Base-by-base conservation (phyloP, 2,329 filamentous ascomycete genomes). In the Didymella keratinophila region DNA sequence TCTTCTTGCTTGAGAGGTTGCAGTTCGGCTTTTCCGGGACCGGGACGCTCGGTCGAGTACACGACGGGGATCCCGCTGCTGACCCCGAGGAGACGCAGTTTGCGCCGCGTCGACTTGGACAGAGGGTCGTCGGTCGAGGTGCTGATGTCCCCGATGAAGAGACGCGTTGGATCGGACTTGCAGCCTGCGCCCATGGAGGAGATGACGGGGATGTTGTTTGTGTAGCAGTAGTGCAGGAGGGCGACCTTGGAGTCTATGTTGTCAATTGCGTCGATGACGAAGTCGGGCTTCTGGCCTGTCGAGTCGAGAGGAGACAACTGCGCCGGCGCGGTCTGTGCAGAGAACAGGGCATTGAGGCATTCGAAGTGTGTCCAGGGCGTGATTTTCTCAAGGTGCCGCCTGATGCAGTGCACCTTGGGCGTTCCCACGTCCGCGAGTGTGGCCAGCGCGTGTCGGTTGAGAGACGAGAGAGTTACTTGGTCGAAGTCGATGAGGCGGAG, bases 221-320 rank as follows among this genome's bases (percentile, higher is more conserved):
- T 85, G 73, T 93, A 84, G 78, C 95, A 99, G 79, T 96, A 96
- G 70, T 92, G 88, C 39, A 99, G 82, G 53, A 99, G 81, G 18
- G 89, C 90, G 3, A 99, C 94, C 80, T 99, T 99, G 52, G 92
- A 96, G 50, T 97, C 92, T 62, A 99, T 98, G 73, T 99, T 98
- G 78, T 99, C 95, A 66, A 99, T 99, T 21, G 94, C 96, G 78
- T 99, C 95, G 34, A 99, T 87, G n/a, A 99, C 87, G 71, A 89
- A 99, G 69, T 94, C 89, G 1, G 93, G 93, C 68, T 83, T 83
- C 72, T 84, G 85, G 16, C 82, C 87, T 16, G 37, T 41, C 20
- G 37, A 41, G 65, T 81, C 78, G 88, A 92, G 93, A 0, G 86
- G 81, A 0, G 80, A 86, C 41, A 99, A 80, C 62, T 97, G 80